A percentile compares a stretch with the other conserved stretches of the same genome.
Conservation (phyloP, 345 rosid species). For the Arabis hirsuta region DNA sequence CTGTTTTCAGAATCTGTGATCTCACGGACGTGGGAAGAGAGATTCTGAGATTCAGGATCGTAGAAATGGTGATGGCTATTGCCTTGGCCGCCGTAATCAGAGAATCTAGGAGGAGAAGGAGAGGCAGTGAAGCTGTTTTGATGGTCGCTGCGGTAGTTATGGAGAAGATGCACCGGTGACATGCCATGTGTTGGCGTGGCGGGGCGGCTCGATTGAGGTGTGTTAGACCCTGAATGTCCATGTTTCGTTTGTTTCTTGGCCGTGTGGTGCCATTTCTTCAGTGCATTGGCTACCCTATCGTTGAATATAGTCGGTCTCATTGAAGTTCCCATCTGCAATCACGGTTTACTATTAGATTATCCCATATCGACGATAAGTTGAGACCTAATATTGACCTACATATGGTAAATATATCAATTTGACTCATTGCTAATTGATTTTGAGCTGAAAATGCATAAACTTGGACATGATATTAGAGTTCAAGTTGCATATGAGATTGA, state of each 20-base stretch:
- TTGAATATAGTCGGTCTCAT: slow-evolving; percentile 91
- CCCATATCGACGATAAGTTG: not conserved
- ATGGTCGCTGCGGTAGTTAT: slow-evolving; percentile 48
- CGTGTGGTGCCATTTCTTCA: slow-evolving; percentile 75
- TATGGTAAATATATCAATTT: not conserved
- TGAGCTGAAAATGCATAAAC: not conserved
- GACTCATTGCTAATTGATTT: not conserved
- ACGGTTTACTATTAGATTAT: slow-evolving; percentile 19
- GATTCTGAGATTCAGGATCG: slow-evolving; percentile 42
- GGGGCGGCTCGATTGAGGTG: slow-evolving; percentile 72
- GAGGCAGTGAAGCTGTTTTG: slow-evolving; percentile 54
- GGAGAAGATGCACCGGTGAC: slow-evolving; percentile 89
- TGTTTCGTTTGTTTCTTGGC: slow-evolving; percentile 74
- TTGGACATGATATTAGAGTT: not conserved
- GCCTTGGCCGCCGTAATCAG: slow-evolving; percentile 42
- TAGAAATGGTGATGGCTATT: slow-evolving; percentile 50
- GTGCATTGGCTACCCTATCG: slow-evolving; percentile 72
- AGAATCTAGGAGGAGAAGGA: slow-evolving; percentile 48
- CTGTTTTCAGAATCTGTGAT: slow-evolving; percentile 36
- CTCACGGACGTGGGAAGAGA: slow-evolving; percentile 31
- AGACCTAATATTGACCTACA: not conserved
- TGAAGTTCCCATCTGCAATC: slow-evolving; percentile 78
- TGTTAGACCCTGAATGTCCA: slow-evolving; percentile 55
- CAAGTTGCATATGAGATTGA: not conserved
- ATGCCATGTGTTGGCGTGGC: slow-evolving; percentile 65